Conservation (phyloP, 2,329 filamentous ascomycete species). For the Tolypocladium nubicola region DNA sequence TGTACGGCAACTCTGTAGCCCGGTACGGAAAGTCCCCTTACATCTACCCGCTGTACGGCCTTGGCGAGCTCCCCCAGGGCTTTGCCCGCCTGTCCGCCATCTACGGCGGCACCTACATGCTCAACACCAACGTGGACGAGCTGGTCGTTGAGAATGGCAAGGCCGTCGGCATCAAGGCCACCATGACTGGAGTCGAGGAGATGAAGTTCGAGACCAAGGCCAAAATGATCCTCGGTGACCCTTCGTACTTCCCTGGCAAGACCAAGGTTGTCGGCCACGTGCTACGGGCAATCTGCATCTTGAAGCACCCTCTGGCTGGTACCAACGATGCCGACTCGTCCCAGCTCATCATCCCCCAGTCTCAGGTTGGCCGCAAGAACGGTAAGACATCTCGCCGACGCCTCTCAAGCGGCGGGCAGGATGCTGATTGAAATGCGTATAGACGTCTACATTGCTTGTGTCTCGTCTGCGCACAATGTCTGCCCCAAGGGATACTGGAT, state of each 20-base stretch:
- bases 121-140: slow-evolving; percentile 91
- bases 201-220: slow-evolving; percentile 96
- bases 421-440: slow-evolving; percentile 5
- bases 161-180: slow-evolving; percentile 92
- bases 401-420: neutral
- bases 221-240: slow-evolving; percentile 91
- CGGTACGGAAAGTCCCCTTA: slow-evolving; percentile 98
- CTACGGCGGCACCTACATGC: slow-evolving; percentile 98
- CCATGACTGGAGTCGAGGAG: slow-evolving; percentile 82
- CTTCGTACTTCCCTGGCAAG: slow-evolving; percentile 91
- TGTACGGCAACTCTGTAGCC: slow-evolving; percentile 96
- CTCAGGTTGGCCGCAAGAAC: slow-evolving; percentile 92
- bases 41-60: slow-evolving; percentile 97
- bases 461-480: slow-evolving; percentile 93
- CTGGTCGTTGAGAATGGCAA: slow-evolving; percentile 74
- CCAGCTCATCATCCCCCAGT: slow-evolving; percentile 96
- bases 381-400: slow-evolving; percentile 42
- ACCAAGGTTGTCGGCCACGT: slow-evolving; percentile 80
- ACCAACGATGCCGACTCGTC: slow-evolving; percentile 82
- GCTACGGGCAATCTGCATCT: slow-evolving; percentile 91
- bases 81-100: slow-evolving; percentile 97
- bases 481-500: slow-evolving; percentile 99
- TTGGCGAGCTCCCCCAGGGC: slow-evolving; percentile 93
- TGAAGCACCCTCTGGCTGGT: slow-evolving; percentile 87
- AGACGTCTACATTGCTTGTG: slow-evolving; percentile 96